Evolutionary conservation across 2,329 filamentous ascomycete genomes (phyloP), one percentile per base, ranked within the genome.

Genomic region (Ceratocystis lukuohia): DNA sequence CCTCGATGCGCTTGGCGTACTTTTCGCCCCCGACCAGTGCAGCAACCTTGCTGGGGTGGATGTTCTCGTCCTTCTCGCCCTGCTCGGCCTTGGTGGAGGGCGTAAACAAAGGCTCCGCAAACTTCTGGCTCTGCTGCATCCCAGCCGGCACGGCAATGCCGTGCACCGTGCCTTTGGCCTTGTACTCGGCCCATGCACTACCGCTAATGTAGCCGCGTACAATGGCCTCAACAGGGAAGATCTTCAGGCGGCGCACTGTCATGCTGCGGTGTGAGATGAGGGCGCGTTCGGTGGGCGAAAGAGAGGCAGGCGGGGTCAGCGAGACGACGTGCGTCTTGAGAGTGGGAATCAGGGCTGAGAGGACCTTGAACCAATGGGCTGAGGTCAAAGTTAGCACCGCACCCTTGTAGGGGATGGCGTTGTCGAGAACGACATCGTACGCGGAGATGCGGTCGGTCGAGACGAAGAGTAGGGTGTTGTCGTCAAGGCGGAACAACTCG

Each of bases 401-500:
- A 70, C 82, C 82, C 77, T 84, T 84, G 73, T 77, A 73, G 59
- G 79, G 77, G 63, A 82, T 78, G 69, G 79, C 79, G 71, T 94
- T 96, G 72, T 83, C 78, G 81, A 96, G 86, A 71, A 96, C 85
- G 71, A 95, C 91, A 81, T 97, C 93, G 80, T 93, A 97, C 66
- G 94, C 94, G 28, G 91, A 96, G 75, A 96, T 94, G 70, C 94
- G 88, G 78, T 96, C 92, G 15, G 89, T 88, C 28, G 89, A 88
- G 66, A 92, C 85, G 74, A 96, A 93, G 66, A 96, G 86, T 3
- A 96, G 83, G 1, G 84, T 88, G 50, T 69, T 62, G 56, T 71
- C 67, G 66, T 84, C 78, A 65, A 95, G 78, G 69, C 83, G 80
- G 75, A 90, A 96, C 46, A 95, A 82, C 73, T 95, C 89, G 72